Base-by-base conservation (phyloP, 1,284 basidiomycete genomes). In the Vanrija pseudolonga region DNA sequence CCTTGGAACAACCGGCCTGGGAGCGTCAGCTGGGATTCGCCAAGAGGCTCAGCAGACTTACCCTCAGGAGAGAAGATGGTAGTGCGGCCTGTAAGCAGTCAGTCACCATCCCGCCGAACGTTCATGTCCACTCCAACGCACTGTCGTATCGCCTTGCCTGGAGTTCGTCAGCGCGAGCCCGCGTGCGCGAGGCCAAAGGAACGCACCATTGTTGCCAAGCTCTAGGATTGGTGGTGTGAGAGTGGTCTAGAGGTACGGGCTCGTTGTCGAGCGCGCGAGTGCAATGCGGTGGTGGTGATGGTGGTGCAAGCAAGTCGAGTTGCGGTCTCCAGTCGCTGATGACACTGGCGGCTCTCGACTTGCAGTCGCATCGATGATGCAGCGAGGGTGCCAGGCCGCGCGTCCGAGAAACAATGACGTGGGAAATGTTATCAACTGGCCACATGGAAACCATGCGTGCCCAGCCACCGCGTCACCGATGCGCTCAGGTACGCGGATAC, bases 31-130 rank as follows among this genome's bases (percentile, higher is more conserved):
- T 50, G 11, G 5, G 14, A 15, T 14, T 15, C 19, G 2, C 32
- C n/a, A 14, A 19, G 6, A 6, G 5, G 9, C 15, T 3, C 19
- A 14, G 23, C 20, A 19, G 72, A 44, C 84, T 66, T 69, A 90
- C 90, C 91, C 78, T 95, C 91, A 44, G 91, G 91, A 54, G 91
- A 94, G 83, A 95, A 95, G 80, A 93, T 94, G 51, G 91, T 95
- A 64, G 91, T 95, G 66, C 91, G 61, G 59, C 69, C 72, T 74
- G 45, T 19, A 41, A 4, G 36, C 18, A 40, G 56, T 58, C 24
- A 58, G 56, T 41, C 17, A 2, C 26, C 17, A 24, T 9, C n/a
- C 14, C 42, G 12, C 18, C 19, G 15, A 4, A 32, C 7, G 14
- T 12, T 22, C 20, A 38, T 7, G 7, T 14, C 19, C 32, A 45